Base-by-base conservation (phyloP, 1,284 basidiomycete species). In the Pseudozyma tsukubaensis region DNA sequence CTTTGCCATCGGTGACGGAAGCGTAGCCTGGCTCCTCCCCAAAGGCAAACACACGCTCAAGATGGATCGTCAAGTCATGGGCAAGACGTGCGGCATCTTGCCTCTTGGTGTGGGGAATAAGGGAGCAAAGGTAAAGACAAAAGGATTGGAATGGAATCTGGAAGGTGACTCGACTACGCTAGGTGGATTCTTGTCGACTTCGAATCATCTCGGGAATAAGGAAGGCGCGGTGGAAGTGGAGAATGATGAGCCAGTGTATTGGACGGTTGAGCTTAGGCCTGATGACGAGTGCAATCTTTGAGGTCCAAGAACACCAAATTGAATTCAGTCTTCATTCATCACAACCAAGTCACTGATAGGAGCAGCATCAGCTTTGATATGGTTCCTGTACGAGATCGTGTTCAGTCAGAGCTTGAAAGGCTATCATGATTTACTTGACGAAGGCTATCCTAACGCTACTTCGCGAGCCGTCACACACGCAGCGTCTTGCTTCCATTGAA, bases 31-130 rank as follows among this genome's bases (percentile, higher is more conserved):
- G 92, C 90, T 96, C 0, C 87, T 99, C 1, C 90, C 93, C 71
- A 85, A 87, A 66, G 94, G 93, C 76, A 79, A 91, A 77, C 95
- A 97, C 80, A 80, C 85, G 10, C 91, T 98, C 59, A 83, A 87
- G 9, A 88, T 97, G 54, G 90, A 94, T 77, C 91, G 92, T 71
- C 76, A 85, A 0, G 80, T 90, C 4, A 87, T 97, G 59, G 95
- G 95, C 0, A 89, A 90, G 59, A 97, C 94, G 0, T 99, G 96
- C 81, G 96, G 96, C 0, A 88, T 99, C 14, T 88, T 99, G 11
- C 97, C 96, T 0, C 88, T 99, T 0, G 96, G 94, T 0, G 55
- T 60, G 1, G 67, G 74, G 4, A 51, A 60, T 2, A 89, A 89
- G 34, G 88, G 88, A 5, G 92, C 94, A 0, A 86, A 89, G 14